These are phyloP conservation scores for Trichophyton benhamiae DNA, from an alignment of 2,329 filamentous ascomycete species.

Conservation along the genomic window DNA sequence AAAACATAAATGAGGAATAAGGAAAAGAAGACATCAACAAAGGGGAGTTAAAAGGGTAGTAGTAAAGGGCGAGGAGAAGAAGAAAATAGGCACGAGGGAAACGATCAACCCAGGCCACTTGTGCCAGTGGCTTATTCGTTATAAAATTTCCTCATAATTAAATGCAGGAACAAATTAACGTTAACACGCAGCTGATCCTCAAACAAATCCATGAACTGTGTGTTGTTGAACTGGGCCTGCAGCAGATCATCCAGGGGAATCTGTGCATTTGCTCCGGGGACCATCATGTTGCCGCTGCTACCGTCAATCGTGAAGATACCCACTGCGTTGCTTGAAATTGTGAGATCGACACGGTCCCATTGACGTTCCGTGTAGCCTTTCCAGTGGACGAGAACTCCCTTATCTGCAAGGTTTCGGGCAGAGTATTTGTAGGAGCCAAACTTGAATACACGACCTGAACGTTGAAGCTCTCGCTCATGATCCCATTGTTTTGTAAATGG, in stretches of 20 bases:
- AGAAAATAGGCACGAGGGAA: background rate
- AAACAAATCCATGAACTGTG: conserved; percentile 92
- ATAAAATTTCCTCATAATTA: conserved; percentile 99
- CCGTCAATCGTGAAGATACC: conserved; percentile 90
- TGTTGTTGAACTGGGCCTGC: conserved; percentile 93
- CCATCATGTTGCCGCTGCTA: conserved; percentile 82
- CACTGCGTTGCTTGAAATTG: conserved; percentile 85
- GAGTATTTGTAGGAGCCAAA: conserved; percentile 98
- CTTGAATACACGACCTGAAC: conserved; percentile 83
- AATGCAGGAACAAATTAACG: conserved; percentile 89
- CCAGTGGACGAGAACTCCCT: conserved; percentile 91
- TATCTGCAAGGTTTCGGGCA: conserved; percentile 74
- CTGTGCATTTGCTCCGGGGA: conserved; percentile 70
- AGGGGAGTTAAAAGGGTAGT: background rate
- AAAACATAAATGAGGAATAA: background rate
- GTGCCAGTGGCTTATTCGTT: conserved; percentile 21
- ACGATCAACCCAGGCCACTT: conserved; percentile 3
- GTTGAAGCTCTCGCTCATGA: conserved; percentile 89
- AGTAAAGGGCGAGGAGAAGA: background rate
- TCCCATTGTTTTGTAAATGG: conserved; percentile 99
- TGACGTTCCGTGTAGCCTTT: conserved; percentile 67
- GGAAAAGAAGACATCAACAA: background rate
- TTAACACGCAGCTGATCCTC: conserved; percentile 79
- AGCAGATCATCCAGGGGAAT: conserved; percentile 86
- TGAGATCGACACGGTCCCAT: conserved; percentile 87